Conservation (phyloP, 768 basidiomycete genomes). For the Tricholomella constricta region DNA sequence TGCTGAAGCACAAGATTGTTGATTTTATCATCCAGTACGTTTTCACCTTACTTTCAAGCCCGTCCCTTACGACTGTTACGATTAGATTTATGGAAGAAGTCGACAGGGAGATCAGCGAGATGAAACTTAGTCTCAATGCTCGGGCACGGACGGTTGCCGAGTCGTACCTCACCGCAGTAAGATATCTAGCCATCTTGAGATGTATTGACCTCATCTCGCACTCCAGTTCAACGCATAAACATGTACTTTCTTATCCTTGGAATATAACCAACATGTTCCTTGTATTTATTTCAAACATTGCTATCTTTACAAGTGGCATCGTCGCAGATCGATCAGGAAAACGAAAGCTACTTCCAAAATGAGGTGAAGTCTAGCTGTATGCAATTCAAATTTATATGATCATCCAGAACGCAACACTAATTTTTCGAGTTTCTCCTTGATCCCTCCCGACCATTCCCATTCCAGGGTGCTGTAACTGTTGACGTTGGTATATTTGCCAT, state of each 20-base stretch:
- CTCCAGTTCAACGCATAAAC: slow-evolving; percentile 41
- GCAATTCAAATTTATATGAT: background rate
- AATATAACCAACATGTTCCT: background rate
- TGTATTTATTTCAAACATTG: background rate
- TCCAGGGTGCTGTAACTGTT: slow-evolving; percentile 44
- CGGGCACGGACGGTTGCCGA: slow-evolving; percentile 97
- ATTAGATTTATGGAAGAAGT: slow-evolving; percentile 97
- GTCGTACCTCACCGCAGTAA: slow-evolving; percentile 89
- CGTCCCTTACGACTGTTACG: slow-evolving; percentile 2
- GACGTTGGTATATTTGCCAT: slow-evolving; percentile 40
- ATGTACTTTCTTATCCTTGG: slow-evolving; percentile 1
- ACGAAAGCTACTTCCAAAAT: no score
- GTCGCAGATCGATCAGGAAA: no score
- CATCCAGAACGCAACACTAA: slow-evolving; percentile 3
- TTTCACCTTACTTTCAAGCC: slow-evolving; percentile 3
- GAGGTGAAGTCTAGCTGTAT: no score
- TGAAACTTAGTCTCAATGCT: slow-evolving; percentile 96
- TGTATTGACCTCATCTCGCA: slow-evolving; percentile 5
- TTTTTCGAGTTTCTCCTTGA: slow-evolving; percentile 34
- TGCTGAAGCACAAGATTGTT: slow-evolving; percentile 99
- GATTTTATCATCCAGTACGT: slow-evolving; percentile 98
- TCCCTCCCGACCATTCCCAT: slow-evolving; percentile 39
- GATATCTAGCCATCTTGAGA: slow-evolving; percentile 26
- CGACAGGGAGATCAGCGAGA: slow-evolving; percentile 98
- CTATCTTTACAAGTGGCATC: background rate